These are phyloP conservation scores for Phaffomyces antillensis DNA, from an alignment of 805 yeast genomes.

Conservation along the genomic window DNA sequence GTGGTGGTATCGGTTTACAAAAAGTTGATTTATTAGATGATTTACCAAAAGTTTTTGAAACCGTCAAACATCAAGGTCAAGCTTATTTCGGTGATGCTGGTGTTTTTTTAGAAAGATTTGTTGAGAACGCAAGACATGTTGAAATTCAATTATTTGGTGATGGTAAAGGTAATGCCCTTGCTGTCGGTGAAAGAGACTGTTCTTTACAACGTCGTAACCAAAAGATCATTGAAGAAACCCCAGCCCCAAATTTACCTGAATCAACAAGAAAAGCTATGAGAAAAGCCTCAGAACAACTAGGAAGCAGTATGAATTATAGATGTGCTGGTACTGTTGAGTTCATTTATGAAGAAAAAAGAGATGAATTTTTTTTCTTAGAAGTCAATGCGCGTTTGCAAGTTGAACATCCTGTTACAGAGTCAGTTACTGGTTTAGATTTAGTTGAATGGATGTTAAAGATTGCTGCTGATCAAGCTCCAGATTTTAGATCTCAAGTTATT, in stretches of 20 bases:
- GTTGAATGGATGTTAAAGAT: constrained; percentile 96
- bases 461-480: constrained; percentile 87
- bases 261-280: constrained; percentile 69
- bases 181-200: constrained; percentile 96
- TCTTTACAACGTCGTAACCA: constrained; percentile 96
- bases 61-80: constrained; percentile 91
- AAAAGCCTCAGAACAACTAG: constrained; percentile 78
- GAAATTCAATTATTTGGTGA: constrained; percentile 97
- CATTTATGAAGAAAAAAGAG: constrained; percentile 79
- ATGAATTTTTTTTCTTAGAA: constrained; percentile 90
- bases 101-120: constrained; percentile 90
- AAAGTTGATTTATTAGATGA: constrained; percentile 81
- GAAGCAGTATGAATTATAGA: constrained; percentile 77
- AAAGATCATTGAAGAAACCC: constrained; percentile 94
- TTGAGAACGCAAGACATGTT: constrained; percentile 92
- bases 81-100: constrained; percentile 94
- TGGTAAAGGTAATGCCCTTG: constrained; percentile 87
- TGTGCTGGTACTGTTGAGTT: constrained; percentile 98
- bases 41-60: constrained; percentile 75
- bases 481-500: constrained; percentile 49
- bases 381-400: constrained; percentile 96
- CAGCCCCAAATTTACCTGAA: constrained; percentile 90
- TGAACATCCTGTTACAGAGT: constrained; percentile 95
- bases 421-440: constrained; percentile 88
- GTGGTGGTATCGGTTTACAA: constrained; percentile 98